Percentiles rank a stretch among this genome's conserved stretches.
phyloP scores from a whole-genome alignment of 1,139 yeast genomes.

The Pichia sp. region DNA sequence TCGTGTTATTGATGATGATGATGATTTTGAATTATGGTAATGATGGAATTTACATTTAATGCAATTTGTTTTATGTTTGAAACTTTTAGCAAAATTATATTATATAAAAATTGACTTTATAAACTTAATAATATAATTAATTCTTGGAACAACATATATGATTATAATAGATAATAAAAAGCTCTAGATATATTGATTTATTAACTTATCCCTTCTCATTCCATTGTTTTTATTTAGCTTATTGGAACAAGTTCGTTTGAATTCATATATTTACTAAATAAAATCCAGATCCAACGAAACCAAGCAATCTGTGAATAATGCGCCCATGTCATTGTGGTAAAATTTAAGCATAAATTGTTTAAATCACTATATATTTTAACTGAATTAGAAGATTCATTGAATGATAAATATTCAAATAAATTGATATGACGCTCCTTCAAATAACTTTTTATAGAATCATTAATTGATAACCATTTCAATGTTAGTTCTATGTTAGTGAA shows the following conservation, averaged over 20 bases:
- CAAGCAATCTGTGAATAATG: constrained; percentile 92
- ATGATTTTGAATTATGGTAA: constrained; percentile 25
- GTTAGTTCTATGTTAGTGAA: constrained; percentile 39
- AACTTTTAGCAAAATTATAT: background rate
- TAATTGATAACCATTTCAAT: constrained; percentile 1
- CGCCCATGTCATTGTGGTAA: constrained; percentile 75
- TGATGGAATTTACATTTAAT: background rate
- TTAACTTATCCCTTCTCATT: no score
- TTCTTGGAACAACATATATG: no score
- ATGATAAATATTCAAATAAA: background rate
- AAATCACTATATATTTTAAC: constrained; percentile 47
- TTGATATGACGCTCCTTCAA: background rate
- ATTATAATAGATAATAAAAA: no score
- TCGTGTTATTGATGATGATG: constrained; percentile 22
- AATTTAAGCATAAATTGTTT: constrained; percentile 51
- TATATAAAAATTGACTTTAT: background rate
- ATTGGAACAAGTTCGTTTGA: constrained; percentile 53
- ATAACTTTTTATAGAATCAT: background rate
- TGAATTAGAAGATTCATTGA: background rate
- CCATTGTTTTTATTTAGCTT: no score
- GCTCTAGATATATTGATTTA: no score
- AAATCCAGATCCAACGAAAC: constrained; percentile 90
- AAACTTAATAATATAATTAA: no score
- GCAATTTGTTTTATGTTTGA: background rate
- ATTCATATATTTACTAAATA: constrained; percentile 67